Evolutionary conservation across 202 grass and related monocot species (phyloP), one percentile per base, ranked within the genome.

Genomic region (Carex sylvatica): DNA sequence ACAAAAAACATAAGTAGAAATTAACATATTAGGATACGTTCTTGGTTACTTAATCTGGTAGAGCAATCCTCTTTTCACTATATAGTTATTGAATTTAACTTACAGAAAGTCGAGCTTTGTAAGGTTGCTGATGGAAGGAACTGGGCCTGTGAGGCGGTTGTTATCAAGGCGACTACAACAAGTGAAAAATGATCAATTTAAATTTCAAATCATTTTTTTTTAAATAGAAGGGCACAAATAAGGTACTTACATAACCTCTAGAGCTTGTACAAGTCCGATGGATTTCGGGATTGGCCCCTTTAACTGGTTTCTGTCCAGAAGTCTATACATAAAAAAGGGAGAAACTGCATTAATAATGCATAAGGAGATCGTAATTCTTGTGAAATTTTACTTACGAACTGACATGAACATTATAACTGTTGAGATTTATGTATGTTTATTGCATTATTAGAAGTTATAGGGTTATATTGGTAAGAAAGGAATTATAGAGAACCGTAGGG

Each of bases 241-340:
- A 55, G 83, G 84, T 4, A 91, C 94, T 94, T 91, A 97, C 92
- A 97, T 90, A 74, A 97, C 72, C 88, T 87, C 53, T 20, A 93
- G 90, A 5, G 44, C 9, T 76, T 11, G 16, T 61, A 91, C 78
- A 47, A 85, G 40, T 44, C 95, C 88, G 54, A 94, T 73, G 9
- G 92, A 91, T 22, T 60, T 30, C 2, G 90, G 95, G 61, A 97
- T 93, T 8, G 1, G 33, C 53, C 92, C 95, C 61, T 1, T 84
- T 83, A 97, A 85, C 1, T 18, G 78, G 69, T 97, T 97, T 40
- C 65, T 86, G 47, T 94, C 88, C 51, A 94, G 80, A 87, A 97
- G 83, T 80, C 95, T 97, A 67, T 6, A 85, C 23, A 82, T 19
- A 62, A 82, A 1, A 75, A 81, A 81, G 3, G 16, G 38, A 53